Evolutionary conservation across 768 basidiomycete genomes (phyloP).

Genomic region (Tricholoma saponaceum): DNA sequence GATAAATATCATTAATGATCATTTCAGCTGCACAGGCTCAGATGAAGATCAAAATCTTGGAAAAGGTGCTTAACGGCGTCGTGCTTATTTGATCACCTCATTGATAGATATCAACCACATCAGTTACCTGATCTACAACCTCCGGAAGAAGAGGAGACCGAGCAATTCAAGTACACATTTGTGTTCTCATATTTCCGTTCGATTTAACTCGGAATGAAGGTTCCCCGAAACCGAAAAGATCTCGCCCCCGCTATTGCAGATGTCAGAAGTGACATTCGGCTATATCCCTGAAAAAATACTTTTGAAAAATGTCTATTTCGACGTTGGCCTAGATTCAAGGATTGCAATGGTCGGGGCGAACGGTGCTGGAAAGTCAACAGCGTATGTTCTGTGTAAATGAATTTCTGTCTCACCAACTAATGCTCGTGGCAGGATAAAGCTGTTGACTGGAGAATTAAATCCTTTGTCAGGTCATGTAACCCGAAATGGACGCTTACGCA

Average conservation of each 20-base stretch:
- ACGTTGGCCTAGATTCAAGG: slow-evolving; percentile 90
- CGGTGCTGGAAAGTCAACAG: slow-evolving; percentile 94
- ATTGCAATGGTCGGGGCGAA: slow-evolving; percentile 95
- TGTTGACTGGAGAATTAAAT: slow-evolving; percentile 80
- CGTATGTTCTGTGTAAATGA: slow-evolving; percentile 42
- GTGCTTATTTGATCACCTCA: background rate
- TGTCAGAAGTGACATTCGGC: slow-evolving; percentile 88
- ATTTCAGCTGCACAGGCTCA: slow-evolving; percentile 78
- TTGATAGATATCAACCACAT: background rate
- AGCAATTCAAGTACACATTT: slow-evolving; percentile 73
- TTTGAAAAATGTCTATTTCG: slow-evolving; percentile 78
- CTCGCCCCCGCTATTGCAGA: slow-evolving; percentile 90
- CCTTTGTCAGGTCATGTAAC: slow-evolving; percentile 77
- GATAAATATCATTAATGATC: background rate
- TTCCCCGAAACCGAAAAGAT: slow-evolving; percentile 98
- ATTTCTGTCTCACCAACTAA: background rate
- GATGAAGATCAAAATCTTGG: slow-evolving; percentile 68
- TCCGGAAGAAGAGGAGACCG: slow-evolving; percentile 89
- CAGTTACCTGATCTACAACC: slow-evolving; percentile 91
- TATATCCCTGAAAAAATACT: slow-evolving; percentile 77
- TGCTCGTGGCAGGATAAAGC: slow-evolving; percentile 66
- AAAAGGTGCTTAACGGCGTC: slow-evolving; percentile 50
- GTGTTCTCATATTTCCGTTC: background rate
- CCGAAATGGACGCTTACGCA: slow-evolving; percentile 86
- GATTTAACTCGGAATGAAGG: slow-evolving; percentile 29